phyloP scores from a whole-genome alignment of 2,329 filamentous ascomycete species.

The Cercospora janseana region DNA sequence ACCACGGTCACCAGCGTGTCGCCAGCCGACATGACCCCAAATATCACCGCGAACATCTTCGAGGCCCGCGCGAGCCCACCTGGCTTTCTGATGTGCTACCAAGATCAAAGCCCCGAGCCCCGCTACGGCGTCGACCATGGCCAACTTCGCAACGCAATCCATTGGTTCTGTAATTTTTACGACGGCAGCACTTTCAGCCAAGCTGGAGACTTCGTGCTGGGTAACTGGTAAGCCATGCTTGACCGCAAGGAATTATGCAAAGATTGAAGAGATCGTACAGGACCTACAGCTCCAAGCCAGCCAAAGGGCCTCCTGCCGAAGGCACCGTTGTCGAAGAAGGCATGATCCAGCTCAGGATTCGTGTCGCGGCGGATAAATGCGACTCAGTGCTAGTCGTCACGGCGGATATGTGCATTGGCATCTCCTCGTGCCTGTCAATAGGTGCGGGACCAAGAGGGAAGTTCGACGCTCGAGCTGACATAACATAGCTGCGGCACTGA shows the following conservation, averaged over 20 bases:
- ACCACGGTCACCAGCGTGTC: not conserved
- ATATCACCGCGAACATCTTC: not conserved
- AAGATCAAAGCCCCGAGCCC: constrained; percentile 3
- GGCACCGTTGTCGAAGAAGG: too few species aligned
- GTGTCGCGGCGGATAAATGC: constrained; percentile 1
- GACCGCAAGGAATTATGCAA: too few species aligned
- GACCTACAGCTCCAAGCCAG: too few species aligned
- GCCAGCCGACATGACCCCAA: not conserved
- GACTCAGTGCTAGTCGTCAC: not conserved
- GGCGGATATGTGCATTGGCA: constrained; percentile 4
- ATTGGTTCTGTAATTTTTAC: constrained; percentile 17
- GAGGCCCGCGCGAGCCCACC: not conserved
- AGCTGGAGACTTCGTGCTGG: not conserved
- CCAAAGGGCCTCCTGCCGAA: too few species aligned
- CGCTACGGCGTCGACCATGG: constrained; percentile 15
- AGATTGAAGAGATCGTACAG: too few species aligned
- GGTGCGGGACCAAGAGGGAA: not conserved
- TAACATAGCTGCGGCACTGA: constrained; percentile 9
- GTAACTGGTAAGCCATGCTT: constrained; percentile 6
- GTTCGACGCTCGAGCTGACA: too few species aligned
- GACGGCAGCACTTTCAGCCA: not conserved
- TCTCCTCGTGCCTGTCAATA: constrained; percentile 7
- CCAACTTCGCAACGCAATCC: not conserved
- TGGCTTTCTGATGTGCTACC: constrained; percentile 13
- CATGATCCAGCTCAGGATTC: constrained; percentile 10